phyloP scores from a whole-genome alignment of 2,329 filamentous ascomycete species.

The Zymoseptoria brevis region DNA sequence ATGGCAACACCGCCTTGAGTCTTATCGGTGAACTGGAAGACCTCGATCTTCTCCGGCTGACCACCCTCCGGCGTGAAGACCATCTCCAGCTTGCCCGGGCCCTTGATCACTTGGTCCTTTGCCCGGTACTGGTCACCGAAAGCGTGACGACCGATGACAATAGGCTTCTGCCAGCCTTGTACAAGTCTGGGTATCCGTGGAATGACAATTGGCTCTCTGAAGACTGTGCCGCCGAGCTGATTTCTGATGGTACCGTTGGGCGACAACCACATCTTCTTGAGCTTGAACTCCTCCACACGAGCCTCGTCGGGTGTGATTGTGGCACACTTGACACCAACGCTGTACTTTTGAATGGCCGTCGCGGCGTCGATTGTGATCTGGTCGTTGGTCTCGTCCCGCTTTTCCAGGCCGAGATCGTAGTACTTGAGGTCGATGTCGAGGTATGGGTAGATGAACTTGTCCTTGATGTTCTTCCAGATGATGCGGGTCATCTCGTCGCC shows the following conservation, averaged over 20 bases:
- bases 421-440: slow-evolving; percentile 91
- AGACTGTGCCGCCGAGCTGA: slow-evolving; percentile 81
- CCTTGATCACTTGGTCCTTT: slow-evolving; percentile 78
- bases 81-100: slow-evolving; percentile 84
- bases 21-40: slow-evolving; percentile 78
- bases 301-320: slow-evolving; percentile 98
- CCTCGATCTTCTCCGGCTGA: slow-evolving; percentile 75
- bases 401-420: slow-evolving; percentile 61
- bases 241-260: slow-evolving; percentile 83
- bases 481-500: slow-evolving; percentile 94
- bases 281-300: slow-evolving; percentile 93
- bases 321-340: slow-evolving; percentile 96
- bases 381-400: slow-evolving; percentile 93
- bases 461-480: slow-evolving; percentile 99
- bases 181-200: slow-evolving; percentile 86
- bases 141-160: slow-evolving; percentile 96
- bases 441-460: slow-evolving; percentile 95
- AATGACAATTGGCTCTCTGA: slow-evolving; percentile 98
- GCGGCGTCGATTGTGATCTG: slow-evolving; percentile 92
- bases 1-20: slow-evolving; percentile 69
- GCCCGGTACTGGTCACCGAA: slow-evolving; percentile 98
- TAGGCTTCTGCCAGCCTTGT: slow-evolving; percentile 96
- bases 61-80: slow-evolving; percentile 81
- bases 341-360: slow-evolving; percentile 98
- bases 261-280: slow-evolving; percentile 99